These are phyloP conservation scores for Plantago major DNA, from an alignment of 257 asterid genomes.

Conservation along the genomic window DNA sequence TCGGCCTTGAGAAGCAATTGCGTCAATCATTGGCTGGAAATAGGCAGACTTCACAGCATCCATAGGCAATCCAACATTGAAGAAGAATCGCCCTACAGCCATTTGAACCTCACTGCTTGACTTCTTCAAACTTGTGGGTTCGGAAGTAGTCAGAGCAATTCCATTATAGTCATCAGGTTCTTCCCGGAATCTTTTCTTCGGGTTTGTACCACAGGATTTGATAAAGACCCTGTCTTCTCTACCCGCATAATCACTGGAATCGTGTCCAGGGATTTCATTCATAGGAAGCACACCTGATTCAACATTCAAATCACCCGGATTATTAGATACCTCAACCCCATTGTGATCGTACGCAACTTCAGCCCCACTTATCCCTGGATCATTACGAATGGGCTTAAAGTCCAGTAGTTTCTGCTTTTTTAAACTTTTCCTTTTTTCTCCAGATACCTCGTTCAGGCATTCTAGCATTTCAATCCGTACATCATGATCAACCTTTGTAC, in stretches of 20 bases:
- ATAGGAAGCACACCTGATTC: slow-evolving; percentile 3
- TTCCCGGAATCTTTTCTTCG: slow-evolving; percentile 66
- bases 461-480: slow-evolving; percentile 3
- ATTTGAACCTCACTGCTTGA: slow-evolving; percentile 52
- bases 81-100: slow-evolving; percentile 84
- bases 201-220: slow-evolving; percentile 46
- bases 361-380: slow-evolving; percentile 13
- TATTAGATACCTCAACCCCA: not conserved
- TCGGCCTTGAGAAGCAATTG: slow-evolving; percentile 61
- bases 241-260: not conserved
- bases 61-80: slow-evolving; percentile 65
- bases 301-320: not conserved
- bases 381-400: not conserved
- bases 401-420: not conserved
- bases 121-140: slow-evolving; percentile 33
- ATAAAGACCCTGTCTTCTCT: slow-evolving; percentile 42
- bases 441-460: not conserved
- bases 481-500: not conserved
- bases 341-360: not conserved
- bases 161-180: slow-evolving; percentile 35
- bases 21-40: slow-evolving; percentile 88
- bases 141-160: slow-evolving; percentile 29
- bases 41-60: slow-evolving; percentile 74
- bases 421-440: not conserved
- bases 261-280: slow-evolving; percentile 3